Percentiles rank a stretch among this genome's conserved stretches.
Conservation (phyloP, 495 filamentous ascomycete genomes). For the Bryoglossum gracile region DNA sequence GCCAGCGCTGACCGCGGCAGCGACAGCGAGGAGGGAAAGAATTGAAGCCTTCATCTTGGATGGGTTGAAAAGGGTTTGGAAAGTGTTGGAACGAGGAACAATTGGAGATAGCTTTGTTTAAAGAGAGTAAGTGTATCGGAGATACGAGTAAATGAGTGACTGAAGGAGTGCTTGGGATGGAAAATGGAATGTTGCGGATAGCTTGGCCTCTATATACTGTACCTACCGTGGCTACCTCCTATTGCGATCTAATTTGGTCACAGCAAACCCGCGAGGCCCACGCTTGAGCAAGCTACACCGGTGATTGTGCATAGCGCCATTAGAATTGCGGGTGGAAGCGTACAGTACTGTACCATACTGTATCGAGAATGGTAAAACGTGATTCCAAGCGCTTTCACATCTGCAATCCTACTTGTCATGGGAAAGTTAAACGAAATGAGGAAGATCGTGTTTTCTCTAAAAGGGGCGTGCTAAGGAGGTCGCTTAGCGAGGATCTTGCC, state of each 20-base stretch:
- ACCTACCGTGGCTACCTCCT: neutral
- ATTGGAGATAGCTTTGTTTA: conserved; percentile 2
- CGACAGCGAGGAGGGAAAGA: conserved; percentile 25
- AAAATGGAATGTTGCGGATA: neutral
- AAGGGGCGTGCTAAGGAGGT: neutral
- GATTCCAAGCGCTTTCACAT: neutral
- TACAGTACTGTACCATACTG: too few relatives aligned
- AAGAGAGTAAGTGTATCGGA: conserved; percentile 23
- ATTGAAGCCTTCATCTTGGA: conserved; percentile 25
- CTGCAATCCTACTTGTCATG: neutral
- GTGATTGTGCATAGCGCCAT: too few relatives aligned
- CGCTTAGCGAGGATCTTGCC: neutral
- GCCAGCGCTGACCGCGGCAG: conserved; percentile 18
- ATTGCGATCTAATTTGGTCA: neutral
- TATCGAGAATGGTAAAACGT: too few relatives aligned
- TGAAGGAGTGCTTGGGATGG: conserved; percentile 18
- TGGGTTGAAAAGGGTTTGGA: neutral
- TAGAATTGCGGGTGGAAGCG: too few relatives aligned
- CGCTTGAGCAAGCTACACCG: neutral
- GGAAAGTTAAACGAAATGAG: conserved; percentile 2
- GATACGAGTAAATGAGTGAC: conserved; percentile 22
- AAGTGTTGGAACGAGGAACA: neutral
- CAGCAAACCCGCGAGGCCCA: neutral
- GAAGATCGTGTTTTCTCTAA: neutral
- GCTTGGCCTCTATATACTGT: conserved; percentile 8